phyloP scores from a whole-genome alignment of 2,329 filamentous ascomycete genomes.

The Coniochaeta hoffmannii region DNA sequence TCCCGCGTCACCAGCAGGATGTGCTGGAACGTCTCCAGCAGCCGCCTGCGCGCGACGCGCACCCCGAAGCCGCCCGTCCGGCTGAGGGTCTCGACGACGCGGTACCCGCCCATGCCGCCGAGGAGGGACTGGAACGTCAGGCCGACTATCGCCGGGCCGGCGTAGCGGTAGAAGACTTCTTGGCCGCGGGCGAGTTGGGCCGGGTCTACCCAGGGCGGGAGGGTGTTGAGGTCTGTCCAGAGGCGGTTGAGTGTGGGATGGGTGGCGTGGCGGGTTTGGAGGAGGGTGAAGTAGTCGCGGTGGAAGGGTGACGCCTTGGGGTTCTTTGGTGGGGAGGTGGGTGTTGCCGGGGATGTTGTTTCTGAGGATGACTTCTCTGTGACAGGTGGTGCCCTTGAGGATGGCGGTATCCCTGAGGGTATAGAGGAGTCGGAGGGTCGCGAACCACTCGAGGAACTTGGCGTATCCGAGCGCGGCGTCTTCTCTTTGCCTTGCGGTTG shows the following conservation, averaged over 20 bases:
- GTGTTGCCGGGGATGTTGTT: too few species aligned
- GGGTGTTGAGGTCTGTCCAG: slow-evolving; percentile 58
- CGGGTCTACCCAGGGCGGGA: slow-evolving; percentile 75
- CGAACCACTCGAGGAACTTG: not conserved
- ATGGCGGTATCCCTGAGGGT: not conserved
- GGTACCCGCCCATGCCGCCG: slow-evolving; percentile 64
- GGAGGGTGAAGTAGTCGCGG: slow-evolving; percentile 33
- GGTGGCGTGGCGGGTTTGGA: slow-evolving; percentile 48
- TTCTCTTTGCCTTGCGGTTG: not conserved
- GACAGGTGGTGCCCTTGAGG: not conserved
- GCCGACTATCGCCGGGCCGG: slow-evolving; percentile 55
- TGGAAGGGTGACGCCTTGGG: slow-evolving; percentile 16
- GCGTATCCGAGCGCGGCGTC: not conserved
- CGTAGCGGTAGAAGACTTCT: slow-evolving; percentile 71
- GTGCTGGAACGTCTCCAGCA: slow-evolving; percentile 66
- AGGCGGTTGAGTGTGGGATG: slow-evolving; percentile 49
- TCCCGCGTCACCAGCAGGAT: slow-evolving; percentile 63
- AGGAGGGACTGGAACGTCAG: slow-evolving; percentile 59
- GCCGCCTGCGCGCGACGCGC: slow-evolving; percentile 56
- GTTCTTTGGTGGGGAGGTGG: not conserved
- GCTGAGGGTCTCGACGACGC: slow-evolving; percentile 66
- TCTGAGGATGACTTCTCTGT: not conserved
- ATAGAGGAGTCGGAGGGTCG: not conserved
- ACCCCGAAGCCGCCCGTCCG: slow-evolving; percentile 68
- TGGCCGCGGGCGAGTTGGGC: slow-evolving; percentile 66